Evolutionary conservation across 2,329 filamentous ascomycete genomes (phyloP), one percentile per base, ranked within the genome.

Genomic region (Ceratocystis ficicola): DNA sequence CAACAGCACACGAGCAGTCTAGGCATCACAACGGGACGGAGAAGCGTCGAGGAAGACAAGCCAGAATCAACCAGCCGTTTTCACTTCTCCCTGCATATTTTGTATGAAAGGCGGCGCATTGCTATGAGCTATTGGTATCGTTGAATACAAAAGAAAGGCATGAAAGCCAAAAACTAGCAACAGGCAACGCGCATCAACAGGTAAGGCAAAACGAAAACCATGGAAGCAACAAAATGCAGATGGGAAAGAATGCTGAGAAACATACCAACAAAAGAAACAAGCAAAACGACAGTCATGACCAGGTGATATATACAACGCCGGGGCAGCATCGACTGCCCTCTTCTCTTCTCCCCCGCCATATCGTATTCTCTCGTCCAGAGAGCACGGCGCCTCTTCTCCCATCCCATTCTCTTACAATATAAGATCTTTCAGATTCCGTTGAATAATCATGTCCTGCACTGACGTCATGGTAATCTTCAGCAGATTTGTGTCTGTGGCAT

Each of bases 401-500:
- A 25, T 32, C 17, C 22, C 25, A 2, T 57, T 20, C 10, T 2
- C 28, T 57, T 76, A 89, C 76, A 89, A 78, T 72, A 92, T 89
- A 72, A 91, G 78, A 76, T 87, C 86, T 76, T 90, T 89, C 66
- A 92, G 80, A 74, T 91, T 91, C 73, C 87, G 87, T 76, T 91
- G 88, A 72, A 91, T 90, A 71, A 91, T 89, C 86, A 90, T 93
- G 74, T 93, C 89, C 76, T 93, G 88, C 65, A 93, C 89, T 10
- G 87, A 90, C 69, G 83, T 82, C 89, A 93, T 93, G 48, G 89
- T 93, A 69, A 90, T 90, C 77, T 91, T 92, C 70, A 93, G 80
- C 69, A 93, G 77, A 72, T 90, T 90, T 44, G 89, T 85, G 70
- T 84, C 82, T 63, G 82, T 85, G 7, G 82, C 82, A 69, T 84